A percentile compares a stretch with the other conserved stretches of the same genome.
These are phyloP conservation scores for Acer saccharum DNA, from an alignment of 345 rosid species.

Conservation along the genomic window DNA sequence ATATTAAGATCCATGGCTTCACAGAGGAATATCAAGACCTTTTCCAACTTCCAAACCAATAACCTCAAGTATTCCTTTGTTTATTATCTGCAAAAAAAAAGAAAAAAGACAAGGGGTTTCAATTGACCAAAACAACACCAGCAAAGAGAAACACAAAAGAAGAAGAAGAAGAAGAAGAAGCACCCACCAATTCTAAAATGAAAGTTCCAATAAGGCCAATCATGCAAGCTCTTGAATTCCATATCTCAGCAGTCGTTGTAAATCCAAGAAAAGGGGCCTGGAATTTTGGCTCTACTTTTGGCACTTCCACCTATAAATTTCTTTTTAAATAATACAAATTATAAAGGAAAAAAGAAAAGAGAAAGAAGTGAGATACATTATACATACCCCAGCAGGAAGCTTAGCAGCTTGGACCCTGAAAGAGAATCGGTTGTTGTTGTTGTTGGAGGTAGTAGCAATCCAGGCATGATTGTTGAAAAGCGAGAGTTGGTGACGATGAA, in stretches of 20 bases:
- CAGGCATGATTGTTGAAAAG: slow-evolving; percentile 13
- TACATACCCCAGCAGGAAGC: slow-evolving; percentile 65
- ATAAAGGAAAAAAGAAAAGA: background rate
- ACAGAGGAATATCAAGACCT: slow-evolving; percentile 86
- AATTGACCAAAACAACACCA: background rate
- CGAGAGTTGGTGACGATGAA: slow-evolving; percentile 22
- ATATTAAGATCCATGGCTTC: slow-evolving; percentile 15
- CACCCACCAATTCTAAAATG: slow-evolving; percentile 70
- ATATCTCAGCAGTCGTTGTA: slow-evolving; percentile 73
- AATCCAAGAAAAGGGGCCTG: slow-evolving; percentile 72
- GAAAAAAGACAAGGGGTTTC: background rate
- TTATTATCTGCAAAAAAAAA: slow-evolving; percentile 55
- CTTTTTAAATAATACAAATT: background rate
- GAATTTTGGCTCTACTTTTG: slow-evolving; percentile 72
- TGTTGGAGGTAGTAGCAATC: slow-evolving; percentile 18
- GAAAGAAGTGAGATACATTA: background rate
- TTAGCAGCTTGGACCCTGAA: slow-evolving; percentile 57
- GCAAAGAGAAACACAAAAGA: background rate
- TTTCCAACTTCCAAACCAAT: slow-evolving; percentile 85
- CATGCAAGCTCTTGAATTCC: slow-evolving; percentile 98
- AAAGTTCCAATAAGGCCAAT: slow-evolving; percentile 72
- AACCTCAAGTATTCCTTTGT: slow-evolving; percentile 70
- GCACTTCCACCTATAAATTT: slow-evolving; percentile 52
- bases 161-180: background rate
- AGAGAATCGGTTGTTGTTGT: slow-evolving; percentile 26